Conservation (phyloP, 1,284 basidiomycete species). For the Pascua sp. region DNA sequence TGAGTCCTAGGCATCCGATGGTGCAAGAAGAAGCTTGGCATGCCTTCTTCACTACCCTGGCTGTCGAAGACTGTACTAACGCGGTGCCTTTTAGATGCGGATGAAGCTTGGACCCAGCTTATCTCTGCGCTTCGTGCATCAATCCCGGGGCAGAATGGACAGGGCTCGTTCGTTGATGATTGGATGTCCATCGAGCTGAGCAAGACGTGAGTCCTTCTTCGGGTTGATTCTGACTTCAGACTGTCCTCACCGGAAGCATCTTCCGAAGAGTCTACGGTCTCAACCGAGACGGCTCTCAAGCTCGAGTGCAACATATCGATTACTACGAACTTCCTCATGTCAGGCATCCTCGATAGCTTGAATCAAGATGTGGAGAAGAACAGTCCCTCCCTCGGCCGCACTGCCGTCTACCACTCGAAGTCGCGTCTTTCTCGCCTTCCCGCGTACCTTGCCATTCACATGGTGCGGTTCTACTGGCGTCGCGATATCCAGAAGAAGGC, state of each 20-base stretch:
- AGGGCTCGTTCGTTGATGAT: conserved; percentile 69
- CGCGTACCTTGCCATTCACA: conserved; percentile 51
- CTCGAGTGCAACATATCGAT: conserved; percentile 87
- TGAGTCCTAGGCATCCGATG: conserved; percentile 31
- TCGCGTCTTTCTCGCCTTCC: conserved; percentile 82
- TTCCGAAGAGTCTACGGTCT: conserved; percentile 66
- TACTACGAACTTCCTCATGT: conserved; percentile 83
- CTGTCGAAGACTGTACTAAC: not conserved
- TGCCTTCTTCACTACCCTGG: not conserved
- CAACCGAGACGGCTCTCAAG: conserved; percentile 75
- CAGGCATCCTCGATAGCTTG: conserved; percentile 78
- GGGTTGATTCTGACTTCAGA: conserved; percentile 48
- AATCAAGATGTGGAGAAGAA: conserved; percentile 83
- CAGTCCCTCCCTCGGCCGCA: conserved; percentile 71
- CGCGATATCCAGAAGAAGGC: conserved; percentile 85
- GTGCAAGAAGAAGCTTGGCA: not conserved
- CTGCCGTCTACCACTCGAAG: conserved; percentile 77
- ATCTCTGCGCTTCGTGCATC: conserved; percentile 69
- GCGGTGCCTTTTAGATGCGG: conserved; percentile 64
- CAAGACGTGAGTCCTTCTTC: conserved; percentile 62
- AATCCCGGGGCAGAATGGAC: conserved; percentile 52
- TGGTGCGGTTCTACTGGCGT: conserved; percentile 87
- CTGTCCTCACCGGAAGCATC: conserved; percentile 74
- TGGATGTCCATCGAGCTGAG: conserved; percentile 78
- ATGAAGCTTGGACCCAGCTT: conserved; percentile 88